Evolutionary conservation across 257 asterid species (phyloP), one percentile per base, ranked within the genome.

Genomic region (Ilex asprella): DNA sequence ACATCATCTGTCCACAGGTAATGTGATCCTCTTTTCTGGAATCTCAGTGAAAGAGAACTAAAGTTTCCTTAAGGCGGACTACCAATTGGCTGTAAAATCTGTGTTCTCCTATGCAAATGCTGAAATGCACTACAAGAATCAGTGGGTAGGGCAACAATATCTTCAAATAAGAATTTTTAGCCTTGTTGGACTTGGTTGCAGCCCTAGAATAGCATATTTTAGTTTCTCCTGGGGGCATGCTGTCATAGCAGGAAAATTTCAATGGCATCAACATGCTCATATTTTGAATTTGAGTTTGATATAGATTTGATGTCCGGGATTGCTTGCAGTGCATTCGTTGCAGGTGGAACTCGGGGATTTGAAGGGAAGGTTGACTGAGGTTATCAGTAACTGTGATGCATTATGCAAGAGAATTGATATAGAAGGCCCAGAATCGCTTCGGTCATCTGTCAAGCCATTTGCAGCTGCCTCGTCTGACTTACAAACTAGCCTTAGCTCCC

Each of bases 261-360:
- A 10, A 2, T 46, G 3, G 52, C n/a, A 14, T 12, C n/a, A 10
- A 14, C 4, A 11, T 10, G 15, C 3, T 14, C 4, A 11, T 10
- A 10, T 46, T 21, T 21, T 6, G 13, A 46, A 14, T 14, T 2
- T 46, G 14, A 46, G n/a, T 10, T 46, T 46, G 52, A 10, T 46
- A 10, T 10, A 46, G 13, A 14, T 10, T 11, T 46, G 66, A 4
- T 46, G 62, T 67, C 72, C 64, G 61, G 49, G 75, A 67, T 59
- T 75, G 63, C 46, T 54, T 58, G 55, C 85, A 93, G 99, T 93
- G 41, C 82, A 85, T 68, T 71, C 81, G 6, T 78, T 93, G 85
- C 96, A 93, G 78, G 96, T 89, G 70, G 97, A 93, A 67, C 94
- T 93, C 11, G 97, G 99, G 62, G 94, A 79, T 70, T 74, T 93